These are phyloP conservation scores for Domatiomyces globalis DNA, from an alignment of 2,329 filamentous ascomycete genomes.

Conservation along the genomic window DNA sequence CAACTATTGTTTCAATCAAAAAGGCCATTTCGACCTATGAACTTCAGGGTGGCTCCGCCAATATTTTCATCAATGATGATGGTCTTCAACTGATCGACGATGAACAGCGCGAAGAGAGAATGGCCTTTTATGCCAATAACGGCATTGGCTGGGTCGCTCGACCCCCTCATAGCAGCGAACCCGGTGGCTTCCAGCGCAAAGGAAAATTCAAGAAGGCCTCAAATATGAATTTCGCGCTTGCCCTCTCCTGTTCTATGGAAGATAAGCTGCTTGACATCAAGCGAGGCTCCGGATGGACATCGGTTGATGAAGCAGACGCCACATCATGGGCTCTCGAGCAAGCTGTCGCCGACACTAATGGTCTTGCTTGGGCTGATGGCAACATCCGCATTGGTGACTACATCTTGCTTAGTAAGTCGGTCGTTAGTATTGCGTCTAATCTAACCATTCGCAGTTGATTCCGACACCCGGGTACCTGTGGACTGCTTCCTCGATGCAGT, in stretches of 20 bases:
- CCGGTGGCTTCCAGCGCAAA: constrained; percentile 25
- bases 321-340: constrained; percentile 23
- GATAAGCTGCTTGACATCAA: constrained; percentile 33
- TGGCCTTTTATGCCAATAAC: constrained; percentile 37
- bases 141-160: constrained; percentile 37
- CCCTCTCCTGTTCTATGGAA: constrained; percentile 48
- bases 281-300: constrained; percentile 23
- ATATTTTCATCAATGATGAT: constrained; percentile 28
- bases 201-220: constrained; percentile 63
- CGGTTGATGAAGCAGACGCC: constrained; percentile 35
- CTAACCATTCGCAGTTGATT: constrained; percentile 35
- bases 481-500: constrained; percentile 58
- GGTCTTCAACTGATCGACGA: constrained; percentile 27
- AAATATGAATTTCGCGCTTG: constrained; percentile 61
- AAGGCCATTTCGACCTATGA: constrained; percentile 47
- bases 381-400: constrained; percentile 77
- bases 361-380: constrained; percentile 51
- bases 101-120: constrained; percentile 31
- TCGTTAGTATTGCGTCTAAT: background rate
- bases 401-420: constrained; percentile 39
- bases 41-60: constrained; percentile 35
- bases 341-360: constrained; percentile 36
- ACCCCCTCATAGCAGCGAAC: constrained; percentile 34
- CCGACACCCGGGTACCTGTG: constrained; percentile 52
- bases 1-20: constrained; percentile 43